Evolutionary conservation across 2,329 filamentous ascomycete species (phyloP), one percentile per base, ranked within the genome.

Genomic region (Paecilomyces variotii): DNA sequence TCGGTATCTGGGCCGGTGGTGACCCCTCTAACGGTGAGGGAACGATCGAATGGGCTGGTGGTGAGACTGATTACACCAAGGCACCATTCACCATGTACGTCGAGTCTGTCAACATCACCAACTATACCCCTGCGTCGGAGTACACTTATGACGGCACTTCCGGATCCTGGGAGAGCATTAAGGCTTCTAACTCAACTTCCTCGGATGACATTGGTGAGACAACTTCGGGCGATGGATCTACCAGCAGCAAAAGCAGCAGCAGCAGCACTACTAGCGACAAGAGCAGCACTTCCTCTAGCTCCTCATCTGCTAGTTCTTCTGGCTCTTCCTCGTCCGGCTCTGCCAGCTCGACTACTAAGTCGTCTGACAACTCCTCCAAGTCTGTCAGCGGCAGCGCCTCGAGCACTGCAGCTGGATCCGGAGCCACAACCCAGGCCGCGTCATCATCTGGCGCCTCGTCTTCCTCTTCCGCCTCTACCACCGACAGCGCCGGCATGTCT

Each of bases 1-100:
- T 90, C 53, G 88, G 88, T 62, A 82, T 83, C 64, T 89, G 87
- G 86, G 82, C 84, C 54, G 87, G 86, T 63, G 88, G 88, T 60
- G 76, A 78, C 61, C 63, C 75, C 26, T 61, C 61, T 56, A 74
- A 78, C 62, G 58, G 63, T 27, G 54, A 67, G 54, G 76, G 76
- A 11, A 88, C 85, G 1, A 82, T 87, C 56, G 76, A 85, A 58
- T 90, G 87, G 87, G 87, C 87, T 59, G 87, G 87, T 57, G 87
- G 87, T 58, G 67, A 77, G 56, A 90, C 87, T 50, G 80, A 91
- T 70, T 92, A 87, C 71, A 69, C 71, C 55, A 68, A 82, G 27
- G 86, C 79, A 0, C 89, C 89, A 0, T 93, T 84, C 76, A 85
- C 80, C 65, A 92, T 92, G 89, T 85, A 83, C 60, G 82, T 93